Evolutionary conservation across 352 stramenopile species (phyloP).

Genomic region (Peronospora farinosa): DNA sequence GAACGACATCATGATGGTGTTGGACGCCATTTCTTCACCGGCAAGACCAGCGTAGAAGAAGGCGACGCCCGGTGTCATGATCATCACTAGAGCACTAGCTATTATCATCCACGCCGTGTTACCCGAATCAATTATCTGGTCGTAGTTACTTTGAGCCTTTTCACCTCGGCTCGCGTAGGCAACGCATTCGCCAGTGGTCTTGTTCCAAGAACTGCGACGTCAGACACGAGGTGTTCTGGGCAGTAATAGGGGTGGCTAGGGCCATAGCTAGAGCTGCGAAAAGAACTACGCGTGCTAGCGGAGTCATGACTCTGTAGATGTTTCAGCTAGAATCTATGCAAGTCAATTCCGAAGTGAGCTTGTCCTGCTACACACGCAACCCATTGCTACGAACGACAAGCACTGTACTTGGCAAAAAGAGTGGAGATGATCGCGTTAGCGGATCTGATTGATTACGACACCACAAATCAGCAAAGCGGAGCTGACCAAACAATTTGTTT

Average conservation of each 20-base stretch:
- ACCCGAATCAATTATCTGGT: constrained; percentile 34
- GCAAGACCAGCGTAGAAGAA: constrained; percentile 84
- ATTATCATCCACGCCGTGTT: constrained; percentile 68
- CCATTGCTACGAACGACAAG: no score
- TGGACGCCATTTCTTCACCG: constrained; percentile 68
- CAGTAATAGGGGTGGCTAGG: constrained; percentile 1
- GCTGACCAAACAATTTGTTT: no score
- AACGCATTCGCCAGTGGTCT: constrained; percentile 29
- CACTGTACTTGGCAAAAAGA: no score
- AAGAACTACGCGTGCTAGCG: no score
- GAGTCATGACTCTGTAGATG: no score
- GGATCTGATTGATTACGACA: no score
- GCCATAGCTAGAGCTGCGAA: no score
- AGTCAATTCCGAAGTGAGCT: no score
- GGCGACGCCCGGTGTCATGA: constrained; percentile 67
- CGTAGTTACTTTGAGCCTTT: constrained; percentile 35
- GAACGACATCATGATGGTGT: constrained; percentile 83
- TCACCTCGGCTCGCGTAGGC: constrained; percentile 30
- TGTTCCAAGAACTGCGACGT: constrained; percentile 34
- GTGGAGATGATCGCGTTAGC: no score
- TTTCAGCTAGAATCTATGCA: no score
- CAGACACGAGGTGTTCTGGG: constrained; percentile 24
- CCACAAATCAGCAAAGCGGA: no score
- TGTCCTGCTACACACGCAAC: no score
- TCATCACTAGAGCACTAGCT: constrained; percentile 51